Base-by-base conservation (phyloP, 352 stramenopile species). In the Vaucheria bursata region DNA sequence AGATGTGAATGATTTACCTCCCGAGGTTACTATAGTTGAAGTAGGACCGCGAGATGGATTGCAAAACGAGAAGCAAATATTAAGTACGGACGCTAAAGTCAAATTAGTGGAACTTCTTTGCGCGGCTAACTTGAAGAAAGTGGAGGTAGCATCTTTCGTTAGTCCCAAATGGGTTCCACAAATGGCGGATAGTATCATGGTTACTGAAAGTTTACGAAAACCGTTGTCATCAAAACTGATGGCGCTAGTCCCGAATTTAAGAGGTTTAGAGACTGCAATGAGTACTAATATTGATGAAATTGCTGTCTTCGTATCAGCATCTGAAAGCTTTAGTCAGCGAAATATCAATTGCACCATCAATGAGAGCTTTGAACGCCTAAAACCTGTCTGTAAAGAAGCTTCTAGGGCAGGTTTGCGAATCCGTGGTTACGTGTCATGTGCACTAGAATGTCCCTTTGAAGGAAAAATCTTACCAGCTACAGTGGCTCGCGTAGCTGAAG, bases 291-390 rank as follows among this genome's bases (percentile, higher is more conserved):
- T 75, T n/a, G 35, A 72, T 71, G 67, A 83, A 72, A 64, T 98
- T 38, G 92, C 94, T 6, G 95, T 98, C 76, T 98, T 98, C 80
- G 93, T 87, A 3, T 92, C 94, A 0, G 94, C 94, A 1, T 97
- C 92, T 7, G 94, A 98, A 77, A 85, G 87, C 31, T 98, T 98
- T 81, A 97, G 91, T 45, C 86, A 91, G 71, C 93, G 93, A 84
- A 98, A 98, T 80, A 97, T 98, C 80, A 98, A 98, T 85, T 98
- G 94, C 80, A 95, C 88, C 4, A 97, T 98, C 77, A 87, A 94
- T 53, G 93, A 98, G 82, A 97, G 91, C 64, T 79, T 98, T 0
- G 87, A 95, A 52, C 90, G 94, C 29, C 97, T 98, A 83, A 85
- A 87, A 5, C 90, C 87, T 0, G 90, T 98, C 32, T 90, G 89